Evolutionary conservation across 2,329 filamentous ascomycete genomes (phyloP).

Genomic region (Colletotrichum sp.): DNA sequence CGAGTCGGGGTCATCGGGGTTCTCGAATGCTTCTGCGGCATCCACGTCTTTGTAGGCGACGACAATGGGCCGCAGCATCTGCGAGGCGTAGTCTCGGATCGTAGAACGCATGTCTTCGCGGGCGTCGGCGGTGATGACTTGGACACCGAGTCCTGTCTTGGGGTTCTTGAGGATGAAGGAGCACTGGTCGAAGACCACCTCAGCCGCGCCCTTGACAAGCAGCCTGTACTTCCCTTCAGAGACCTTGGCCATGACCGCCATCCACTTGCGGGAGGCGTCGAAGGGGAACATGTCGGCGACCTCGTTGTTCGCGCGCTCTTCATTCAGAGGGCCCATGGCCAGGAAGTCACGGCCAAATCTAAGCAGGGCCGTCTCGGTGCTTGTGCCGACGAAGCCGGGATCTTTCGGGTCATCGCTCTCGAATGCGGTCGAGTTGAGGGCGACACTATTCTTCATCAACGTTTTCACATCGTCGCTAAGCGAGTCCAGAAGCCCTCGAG

Average conservation of each 20-base stretch:
- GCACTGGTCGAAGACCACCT: conserved; percentile 56
- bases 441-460: conserved; percentile 44
- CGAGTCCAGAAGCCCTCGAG: conserved; percentile 21
- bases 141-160: conserved; percentile 31
- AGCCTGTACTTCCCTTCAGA: conserved; percentile 51
- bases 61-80: conserved; percentile 70
- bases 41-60: conserved; percentile 71
- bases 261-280: conserved; percentile 59
- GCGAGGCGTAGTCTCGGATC: conserved; percentile 62
- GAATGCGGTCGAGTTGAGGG: conserved; percentile 59
- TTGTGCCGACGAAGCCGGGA: conserved; percentile 54
- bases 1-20: conserved; percentile 11
- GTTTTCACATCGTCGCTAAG: conserved; percentile 37
- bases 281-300: conserved; percentile 57
- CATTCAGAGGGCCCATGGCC: conserved; percentile 46
- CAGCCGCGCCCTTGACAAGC: conserved; percentile 62
- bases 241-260: conserved; percentile 58
- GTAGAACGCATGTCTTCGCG: conserved; percentile 34
- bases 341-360: conserved; percentile 55
- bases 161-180: conserved; percentile 50
- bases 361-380: conserved; percentile 59
- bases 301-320: conserved; percentile 51
- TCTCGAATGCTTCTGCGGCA: conserved; percentile 24
- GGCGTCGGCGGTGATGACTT: conserved; percentile 34
- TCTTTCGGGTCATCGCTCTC: conserved; percentile 46